These are phyloP conservation scores for Dioszegia crocea DNA, from an alignment of 768 basidiomycete genomes.

Conservation along the genomic window DNA sequence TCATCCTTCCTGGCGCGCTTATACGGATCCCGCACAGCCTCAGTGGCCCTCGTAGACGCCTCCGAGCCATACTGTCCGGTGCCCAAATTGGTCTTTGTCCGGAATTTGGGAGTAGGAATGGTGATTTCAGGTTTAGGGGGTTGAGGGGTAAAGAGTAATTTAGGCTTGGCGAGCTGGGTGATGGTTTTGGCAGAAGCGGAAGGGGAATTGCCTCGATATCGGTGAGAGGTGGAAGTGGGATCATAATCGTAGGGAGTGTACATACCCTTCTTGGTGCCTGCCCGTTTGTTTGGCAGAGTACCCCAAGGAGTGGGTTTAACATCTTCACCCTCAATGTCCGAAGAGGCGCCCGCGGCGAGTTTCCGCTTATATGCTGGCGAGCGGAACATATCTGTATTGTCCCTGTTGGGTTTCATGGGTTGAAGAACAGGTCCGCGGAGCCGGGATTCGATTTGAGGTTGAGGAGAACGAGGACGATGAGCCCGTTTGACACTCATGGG, in stretches of 20 bases:
- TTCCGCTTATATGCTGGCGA: background rate
- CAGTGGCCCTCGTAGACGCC: background rate
- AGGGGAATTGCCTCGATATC: no score
- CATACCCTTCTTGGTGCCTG: background rate
- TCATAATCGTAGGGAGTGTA: background rate
- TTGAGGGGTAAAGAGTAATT: background rate
- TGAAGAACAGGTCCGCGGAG: background rate
- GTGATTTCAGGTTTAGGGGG: background rate
- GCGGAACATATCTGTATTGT: background rate
- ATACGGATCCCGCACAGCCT: background rate
- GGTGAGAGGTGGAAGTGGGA: no score
- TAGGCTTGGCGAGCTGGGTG: background rate
- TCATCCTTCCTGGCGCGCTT: background rate
- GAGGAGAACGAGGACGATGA: background rate
- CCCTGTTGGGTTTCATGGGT: background rate
- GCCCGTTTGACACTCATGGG: background rate
- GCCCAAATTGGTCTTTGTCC: background rate
- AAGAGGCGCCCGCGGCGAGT: no score
- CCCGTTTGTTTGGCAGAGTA: background rate
- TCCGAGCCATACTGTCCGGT: background rate
- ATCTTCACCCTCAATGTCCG: no score
- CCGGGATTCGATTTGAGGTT: constrained; percentile 1
- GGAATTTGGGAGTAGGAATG: background rate
- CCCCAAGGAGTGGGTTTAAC: no score
- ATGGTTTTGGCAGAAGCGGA: background rate